Evolutionary conservation across 441 rosid genomes (phyloP).

Genomic region (Pelargonium cotyledonis): DNA sequence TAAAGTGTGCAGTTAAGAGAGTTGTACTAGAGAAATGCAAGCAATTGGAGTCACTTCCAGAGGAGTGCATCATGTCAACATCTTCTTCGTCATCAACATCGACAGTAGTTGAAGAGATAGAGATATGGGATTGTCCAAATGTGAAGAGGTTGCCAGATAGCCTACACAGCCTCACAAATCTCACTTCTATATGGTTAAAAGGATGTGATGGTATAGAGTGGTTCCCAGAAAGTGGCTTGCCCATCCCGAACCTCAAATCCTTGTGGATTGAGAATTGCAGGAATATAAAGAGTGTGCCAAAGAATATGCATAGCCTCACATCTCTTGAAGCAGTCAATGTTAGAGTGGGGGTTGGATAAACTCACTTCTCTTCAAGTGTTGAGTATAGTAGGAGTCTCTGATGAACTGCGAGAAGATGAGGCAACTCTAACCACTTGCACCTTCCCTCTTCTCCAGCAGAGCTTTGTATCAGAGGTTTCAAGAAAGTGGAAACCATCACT

Average conservation of each 20-base stretch:
- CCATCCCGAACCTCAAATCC: neutral
- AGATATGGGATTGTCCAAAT: neutral
- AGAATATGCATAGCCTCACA: neutral
- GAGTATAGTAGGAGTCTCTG: neutral
- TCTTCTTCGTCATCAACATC: neutral
- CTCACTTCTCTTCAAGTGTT: neutral
- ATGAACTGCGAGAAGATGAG: too few relatives aligned
- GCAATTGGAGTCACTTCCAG: conserved; percentile 19
- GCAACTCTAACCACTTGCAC: too few relatives aligned
- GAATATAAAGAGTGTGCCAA: neutral
- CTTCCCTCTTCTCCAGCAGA: too few relatives aligned
- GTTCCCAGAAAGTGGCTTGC: neutral
- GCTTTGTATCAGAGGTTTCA: too few relatives aligned
- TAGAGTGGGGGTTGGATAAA: neutral
- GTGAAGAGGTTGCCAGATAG: neutral
- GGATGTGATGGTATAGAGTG: neutral
- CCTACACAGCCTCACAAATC: neutral
- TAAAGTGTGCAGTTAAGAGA: neutral
- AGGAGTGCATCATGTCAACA: neutral
- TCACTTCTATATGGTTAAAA: neutral
- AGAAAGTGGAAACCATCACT: too few relatives aligned
- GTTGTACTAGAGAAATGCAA: conserved; percentile 10
- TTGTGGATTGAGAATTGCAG: neutral
- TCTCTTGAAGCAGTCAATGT: conserved; percentile 17
- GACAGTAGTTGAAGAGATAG: neutral